Conservation (phyloP, 768 basidiomycete genomes). For the Amyloporia xantha region DNA sequence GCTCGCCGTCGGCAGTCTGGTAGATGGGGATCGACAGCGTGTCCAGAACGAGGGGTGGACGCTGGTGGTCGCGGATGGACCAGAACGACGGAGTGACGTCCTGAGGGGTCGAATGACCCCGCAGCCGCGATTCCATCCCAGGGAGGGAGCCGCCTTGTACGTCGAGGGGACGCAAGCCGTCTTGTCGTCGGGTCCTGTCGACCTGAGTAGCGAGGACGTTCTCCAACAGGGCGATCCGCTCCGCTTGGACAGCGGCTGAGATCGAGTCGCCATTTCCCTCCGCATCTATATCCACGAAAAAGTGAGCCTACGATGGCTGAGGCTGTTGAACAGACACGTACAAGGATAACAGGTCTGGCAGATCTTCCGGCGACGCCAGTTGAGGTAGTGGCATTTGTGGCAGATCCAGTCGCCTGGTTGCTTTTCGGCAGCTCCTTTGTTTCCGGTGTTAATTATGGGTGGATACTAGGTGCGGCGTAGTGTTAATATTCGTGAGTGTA, state of each 20-base stretch:
- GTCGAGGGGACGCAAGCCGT: constrained; percentile 13
- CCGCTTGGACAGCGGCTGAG: constrained; percentile 77
- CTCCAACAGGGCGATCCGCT: constrained; percentile 74
- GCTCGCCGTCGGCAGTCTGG: constrained; percentile 50
- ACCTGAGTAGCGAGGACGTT: constrained; percentile 57
- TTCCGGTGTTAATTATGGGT: constrained; percentile 85
- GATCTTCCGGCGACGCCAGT: constrained; percentile 83
- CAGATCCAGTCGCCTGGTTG: constrained; percentile 59
- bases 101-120: not conserved
- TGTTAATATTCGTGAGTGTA: constrained; percentile 8
- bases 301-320: no score
- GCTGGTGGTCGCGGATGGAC: not conserved
- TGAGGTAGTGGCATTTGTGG: constrained; percentile 78
- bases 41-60: not conserved
- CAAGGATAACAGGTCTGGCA: constrained; percentile 87
- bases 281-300: constrained; percentile 65
- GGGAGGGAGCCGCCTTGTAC: not conserved
- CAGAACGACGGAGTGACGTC: constrained; percentile 7
- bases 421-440: constrained; percentile 82
- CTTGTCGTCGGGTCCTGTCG: constrained; percentile 14
- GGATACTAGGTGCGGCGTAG: constrained; percentile 74
- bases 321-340: constrained; percentile 37
- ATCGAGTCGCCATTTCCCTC: constrained; percentile 88
- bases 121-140: not conserved
- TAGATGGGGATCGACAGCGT: constrained; percentile 44